Conservation (phyloP, 1,139 yeast genomes). For the Arxiozyma slooffiae region DNA sequence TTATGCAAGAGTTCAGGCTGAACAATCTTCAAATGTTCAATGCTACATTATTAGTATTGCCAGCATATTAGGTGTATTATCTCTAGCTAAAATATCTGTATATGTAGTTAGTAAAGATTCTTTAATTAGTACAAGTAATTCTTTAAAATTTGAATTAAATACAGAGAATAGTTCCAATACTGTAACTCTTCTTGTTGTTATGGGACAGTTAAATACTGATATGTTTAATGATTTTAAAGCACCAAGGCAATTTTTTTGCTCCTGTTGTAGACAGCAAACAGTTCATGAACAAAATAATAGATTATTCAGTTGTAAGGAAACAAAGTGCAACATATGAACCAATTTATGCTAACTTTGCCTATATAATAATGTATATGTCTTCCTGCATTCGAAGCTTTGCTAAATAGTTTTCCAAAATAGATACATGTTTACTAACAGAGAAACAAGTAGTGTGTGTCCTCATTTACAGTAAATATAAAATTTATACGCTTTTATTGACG, state of each 20-base stretch:
- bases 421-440: conserved; percentile 25
- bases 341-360: conserved; percentile 49
- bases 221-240: conserved; percentile 58
- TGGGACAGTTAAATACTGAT: conserved; percentile 57
- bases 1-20: conserved; percentile 37
- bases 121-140: conserved; percentile 48
- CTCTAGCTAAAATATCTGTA: conserved; percentile 56
- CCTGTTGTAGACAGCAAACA: conserved; percentile 43
- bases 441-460: neutral
- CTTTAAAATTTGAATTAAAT: conserved; percentile 42
- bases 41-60: conserved; percentile 56
- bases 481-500: no score
- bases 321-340: conserved; percentile 50
- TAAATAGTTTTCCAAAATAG: conserved; percentile 36
- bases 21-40: conserved; percentile 16
- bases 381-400: conserved; percentile 36
- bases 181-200: conserved; percentile 43
- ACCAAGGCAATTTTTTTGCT: conserved; percentile 50
- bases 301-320: conserved; percentile 38
- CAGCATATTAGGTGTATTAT: conserved; percentile 59
- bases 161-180: conserved; percentile 24
- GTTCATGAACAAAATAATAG: conserved; percentile 39
- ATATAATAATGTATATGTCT: conserved; percentile 47
- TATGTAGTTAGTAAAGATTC: conserved; percentile 65
- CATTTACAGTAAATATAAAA: no score